Conservation (phyloP, 306 rosid genomes). For the Canavalia ensiformis region DNA sequence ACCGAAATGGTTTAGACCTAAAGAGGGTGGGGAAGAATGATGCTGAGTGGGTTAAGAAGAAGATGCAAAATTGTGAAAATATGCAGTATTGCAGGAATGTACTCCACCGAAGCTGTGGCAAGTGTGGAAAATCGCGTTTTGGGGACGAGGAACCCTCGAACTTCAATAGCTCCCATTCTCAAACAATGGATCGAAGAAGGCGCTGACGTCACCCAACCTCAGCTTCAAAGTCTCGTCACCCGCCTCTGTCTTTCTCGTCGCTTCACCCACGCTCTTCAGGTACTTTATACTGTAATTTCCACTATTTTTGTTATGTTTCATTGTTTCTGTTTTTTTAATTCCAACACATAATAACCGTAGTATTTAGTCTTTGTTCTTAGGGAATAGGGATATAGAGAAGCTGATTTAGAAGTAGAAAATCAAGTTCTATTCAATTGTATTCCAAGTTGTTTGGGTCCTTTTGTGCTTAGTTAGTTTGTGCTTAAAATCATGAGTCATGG, state of each 20-base stretch:
- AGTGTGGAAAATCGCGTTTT: slow-evolving; percentile 51
- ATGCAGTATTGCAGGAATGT: neutral
- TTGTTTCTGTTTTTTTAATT: too few relatives aligned
- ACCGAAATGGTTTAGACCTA: too few relatives aligned
- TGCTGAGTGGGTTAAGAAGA: slow-evolving; percentile 43
- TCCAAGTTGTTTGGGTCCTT: neutral
- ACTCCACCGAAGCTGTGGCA: slow-evolving; percentile 32
- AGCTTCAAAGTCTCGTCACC: slow-evolving; percentile 49
- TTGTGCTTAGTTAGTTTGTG: slow-evolving; percentile 5
- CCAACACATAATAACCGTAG: neutral
- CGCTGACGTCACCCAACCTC: slow-evolving; percentile 40
- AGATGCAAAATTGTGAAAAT: slow-evolving; percentile 42
- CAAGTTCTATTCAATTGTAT: slow-evolving; percentile 3
- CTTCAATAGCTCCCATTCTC: slow-evolving; percentile 58
- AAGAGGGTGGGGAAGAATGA: slow-evolving; percentile 37
- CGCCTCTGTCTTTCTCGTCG: slow-evolving; percentile 62
- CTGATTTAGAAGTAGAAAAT: neutral
- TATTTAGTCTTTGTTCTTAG: neutral
- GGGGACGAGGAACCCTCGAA: slow-evolving; percentile 51
- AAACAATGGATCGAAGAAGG: slow-evolving; percentile 74
- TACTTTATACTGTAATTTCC: neutral
- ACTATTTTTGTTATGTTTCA: too few relatives aligned
- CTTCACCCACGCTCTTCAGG: slow-evolving; percentile 78
- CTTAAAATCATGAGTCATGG: neutral
- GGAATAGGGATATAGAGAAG: neutral